Percentiles rank a stretch among this genome's conserved stretches.
phyloP scores from a whole-genome alignment of 2,329 filamentous ascomycete species.

The Neonectria neomacrospora region DNA sequence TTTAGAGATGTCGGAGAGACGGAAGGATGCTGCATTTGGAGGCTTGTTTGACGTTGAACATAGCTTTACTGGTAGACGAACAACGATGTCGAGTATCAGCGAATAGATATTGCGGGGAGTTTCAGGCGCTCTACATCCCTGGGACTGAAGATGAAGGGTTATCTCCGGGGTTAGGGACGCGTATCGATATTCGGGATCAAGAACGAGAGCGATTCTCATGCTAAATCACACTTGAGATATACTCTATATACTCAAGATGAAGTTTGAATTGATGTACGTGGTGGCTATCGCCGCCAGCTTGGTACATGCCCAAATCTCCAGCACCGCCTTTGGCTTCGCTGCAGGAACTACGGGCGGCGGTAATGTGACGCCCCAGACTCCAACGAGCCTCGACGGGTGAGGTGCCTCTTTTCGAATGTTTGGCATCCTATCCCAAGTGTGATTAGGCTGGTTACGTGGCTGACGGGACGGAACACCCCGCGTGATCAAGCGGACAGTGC shows the following conservation, averaged over 20 bases:
- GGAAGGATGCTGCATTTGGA: neutral
- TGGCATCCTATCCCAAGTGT: neutral
- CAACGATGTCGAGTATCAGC: neutral
- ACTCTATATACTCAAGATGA: conserved; percentile 13
- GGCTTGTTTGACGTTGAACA: neutral
- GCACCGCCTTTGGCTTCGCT: conserved; percentile 54
- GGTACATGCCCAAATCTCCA: conserved; percentile 43
- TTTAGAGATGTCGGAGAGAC: neutral
- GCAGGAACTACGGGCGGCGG: conserved; percentile 69
- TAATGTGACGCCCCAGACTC: conserved; percentile 62
- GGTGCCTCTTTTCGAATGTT: conserved; percentile 43
- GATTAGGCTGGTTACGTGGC: conserved; percentile 53
- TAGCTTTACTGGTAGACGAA: conserved; percentile 9
- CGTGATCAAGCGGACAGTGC: conserved; percentile 64
- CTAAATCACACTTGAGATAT: neutral
- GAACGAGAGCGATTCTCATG: too few relatives aligned
- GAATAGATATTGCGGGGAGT: conserved; percentile 5
- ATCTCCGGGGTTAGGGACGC: neutral
- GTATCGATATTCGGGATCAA: neutral
- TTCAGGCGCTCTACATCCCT: neutral
- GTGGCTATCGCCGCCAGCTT: conserved; percentile 6
- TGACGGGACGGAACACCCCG: conserved; percentile 62
- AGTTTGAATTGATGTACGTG: conserved; percentile 11
- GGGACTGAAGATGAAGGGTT: conserved; percentile 6
- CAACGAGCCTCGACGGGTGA: conserved; percentile 63